Percentiles rank a stretch among this genome's conserved stretches.
phyloP scores from a whole-genome alignment of 2,329 filamentous ascomycete species.

The Diaporthe sp. region DNA sequence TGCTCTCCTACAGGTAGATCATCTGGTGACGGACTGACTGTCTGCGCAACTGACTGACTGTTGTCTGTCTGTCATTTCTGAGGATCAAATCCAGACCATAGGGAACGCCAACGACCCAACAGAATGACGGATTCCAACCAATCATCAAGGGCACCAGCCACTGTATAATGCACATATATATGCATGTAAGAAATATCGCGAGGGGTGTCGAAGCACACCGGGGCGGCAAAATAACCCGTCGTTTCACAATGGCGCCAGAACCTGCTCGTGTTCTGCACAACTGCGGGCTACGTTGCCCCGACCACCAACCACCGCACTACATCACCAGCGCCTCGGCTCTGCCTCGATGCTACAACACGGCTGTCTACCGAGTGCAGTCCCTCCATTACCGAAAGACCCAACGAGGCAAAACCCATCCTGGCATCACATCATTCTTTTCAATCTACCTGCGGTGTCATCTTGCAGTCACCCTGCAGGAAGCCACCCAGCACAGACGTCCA shows the following conservation, averaged over 20 bases:
- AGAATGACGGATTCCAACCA: not conserved
- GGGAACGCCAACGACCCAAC: not conserved
- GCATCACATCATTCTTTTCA: constrained; percentile 28
- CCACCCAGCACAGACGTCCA: constrained; percentile 29
- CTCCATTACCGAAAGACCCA: constrained; percentile 1
- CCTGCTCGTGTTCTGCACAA: constrained; percentile 12
- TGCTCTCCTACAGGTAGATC: not conserved
- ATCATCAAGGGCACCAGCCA: not conserved
- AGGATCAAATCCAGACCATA: not conserved
- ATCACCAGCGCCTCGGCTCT: not conserved
- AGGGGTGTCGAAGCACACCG: constrained; percentile 1
- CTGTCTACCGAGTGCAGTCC: not conserved
- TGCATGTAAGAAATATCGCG: constrained; percentile 11
- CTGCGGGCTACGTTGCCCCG: constrained; percentile 21
- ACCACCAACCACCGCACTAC: constrained; percentile 30
- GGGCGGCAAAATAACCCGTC: constrained; percentile 27
- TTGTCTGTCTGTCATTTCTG: not conserved
- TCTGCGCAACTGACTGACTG: not conserved
- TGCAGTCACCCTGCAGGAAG: constrained; percentile 32
- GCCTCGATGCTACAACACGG: constrained; percentile 8
- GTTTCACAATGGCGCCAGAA: constrained; percentile 16
- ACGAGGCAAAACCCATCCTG: constrained; percentile 1
- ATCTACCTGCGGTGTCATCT: constrained; percentile 26
- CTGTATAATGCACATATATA: constrained; percentile 12
- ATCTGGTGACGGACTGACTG: not conserved